Evolutionary conservation across 2,329 filamentous ascomycete genomes (phyloP).

Genomic region (Sporothrix brunneoviolacea): DNA sequence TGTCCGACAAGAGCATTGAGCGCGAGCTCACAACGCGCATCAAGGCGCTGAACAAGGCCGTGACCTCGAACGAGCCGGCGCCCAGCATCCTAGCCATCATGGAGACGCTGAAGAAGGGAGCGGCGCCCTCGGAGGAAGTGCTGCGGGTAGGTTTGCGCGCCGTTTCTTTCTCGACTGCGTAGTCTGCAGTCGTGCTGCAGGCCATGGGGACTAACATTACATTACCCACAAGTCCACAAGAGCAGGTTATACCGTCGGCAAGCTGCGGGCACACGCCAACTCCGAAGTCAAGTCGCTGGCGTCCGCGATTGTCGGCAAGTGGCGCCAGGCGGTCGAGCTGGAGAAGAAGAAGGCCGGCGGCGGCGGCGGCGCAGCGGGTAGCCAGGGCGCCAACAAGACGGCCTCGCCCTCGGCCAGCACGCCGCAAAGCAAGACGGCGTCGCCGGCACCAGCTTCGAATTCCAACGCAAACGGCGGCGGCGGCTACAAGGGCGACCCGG

Average conservation of each 20-base stretch:
- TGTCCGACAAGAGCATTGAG: slow-evolving; percentile 43
- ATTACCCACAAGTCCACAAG: slow-evolving; percentile 58
- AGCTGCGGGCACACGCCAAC: slow-evolving; percentile 67
- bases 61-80: slow-evolving; percentile 66
- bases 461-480: slow-evolving; percentile 38
- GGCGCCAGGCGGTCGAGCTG: slow-evolving; percentile 70
- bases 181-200: too few relatives aligned
- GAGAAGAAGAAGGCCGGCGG: slow-evolving; percentile 41
- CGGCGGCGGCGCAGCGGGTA: slow-evolving; percentile 6
- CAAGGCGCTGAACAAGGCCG: slow-evolving; percentile 73
- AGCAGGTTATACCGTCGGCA: slow-evolving; percentile 84
- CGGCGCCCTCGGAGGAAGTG: slow-evolving; percentile 80
- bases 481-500: slow-evolving; percentile 58
- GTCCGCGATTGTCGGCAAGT: slow-evolving; percentile 77
- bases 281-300: slow-evolving; percentile 75
- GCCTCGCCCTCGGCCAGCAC: slow-evolving; percentile 36
- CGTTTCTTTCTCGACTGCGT: neutral
- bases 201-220: too few relatives aligned
- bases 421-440: slow-evolving; percentile 23
- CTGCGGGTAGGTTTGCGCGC: slow-evolving; percentile 55
- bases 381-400: slow-evolving; percentile 24
- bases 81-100: slow-evolving; percentile 67
- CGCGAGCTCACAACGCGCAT: slow-evolving; percentile 74
- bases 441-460: slow-evolving; percentile 42
- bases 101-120: slow-evolving; percentile 70